phyloP scores from a whole-genome alignment of 345 rosid genomes.

The Capsella bursapastoris region DNA sequence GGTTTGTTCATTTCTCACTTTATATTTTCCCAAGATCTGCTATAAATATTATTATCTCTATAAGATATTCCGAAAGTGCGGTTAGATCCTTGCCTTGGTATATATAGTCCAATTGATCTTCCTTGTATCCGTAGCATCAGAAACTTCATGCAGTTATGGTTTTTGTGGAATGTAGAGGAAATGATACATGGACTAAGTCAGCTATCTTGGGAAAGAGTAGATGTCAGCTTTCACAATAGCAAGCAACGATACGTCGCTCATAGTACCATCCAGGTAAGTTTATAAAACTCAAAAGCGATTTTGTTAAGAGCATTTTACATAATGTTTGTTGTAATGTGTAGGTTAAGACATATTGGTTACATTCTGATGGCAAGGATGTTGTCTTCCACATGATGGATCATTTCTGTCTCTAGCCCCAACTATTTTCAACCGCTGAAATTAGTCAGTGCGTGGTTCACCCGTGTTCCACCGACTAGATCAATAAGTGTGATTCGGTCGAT shows the following conservation, averaged over 20 bases:
- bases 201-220: constrained; percentile 87
- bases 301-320: not conserved
- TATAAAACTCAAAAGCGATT: not conserved
- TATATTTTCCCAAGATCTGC: not conserved
- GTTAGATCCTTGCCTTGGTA: not conserved
- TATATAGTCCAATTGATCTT: constrained; percentile 2
- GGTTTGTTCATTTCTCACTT: constrained; percentile 51
- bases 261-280: constrained; percentile 88
- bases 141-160: not conserved
- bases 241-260: constrained; percentile 79
- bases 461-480: not conserved
- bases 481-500: not conserved
- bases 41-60: not conserved
- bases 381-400: constrained; percentile 88
- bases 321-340: constrained; percentile 41
- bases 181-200: constrained; percentile 84
- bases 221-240: constrained; percentile 91
- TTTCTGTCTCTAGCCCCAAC: constrained; percentile 62
- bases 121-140: not conserved
- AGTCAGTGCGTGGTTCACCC: not conserved
- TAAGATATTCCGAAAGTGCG: not conserved
- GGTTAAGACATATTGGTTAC: constrained; percentile 91
- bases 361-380: constrained; percentile 94
- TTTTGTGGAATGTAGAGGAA: constrained; percentile 59
- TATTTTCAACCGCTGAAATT: constrained; percentile 13